Conservation (phyloP, 2,329 filamentous ascomycete genomes). For the Ophiocordyceps unilateralis region DNA sequence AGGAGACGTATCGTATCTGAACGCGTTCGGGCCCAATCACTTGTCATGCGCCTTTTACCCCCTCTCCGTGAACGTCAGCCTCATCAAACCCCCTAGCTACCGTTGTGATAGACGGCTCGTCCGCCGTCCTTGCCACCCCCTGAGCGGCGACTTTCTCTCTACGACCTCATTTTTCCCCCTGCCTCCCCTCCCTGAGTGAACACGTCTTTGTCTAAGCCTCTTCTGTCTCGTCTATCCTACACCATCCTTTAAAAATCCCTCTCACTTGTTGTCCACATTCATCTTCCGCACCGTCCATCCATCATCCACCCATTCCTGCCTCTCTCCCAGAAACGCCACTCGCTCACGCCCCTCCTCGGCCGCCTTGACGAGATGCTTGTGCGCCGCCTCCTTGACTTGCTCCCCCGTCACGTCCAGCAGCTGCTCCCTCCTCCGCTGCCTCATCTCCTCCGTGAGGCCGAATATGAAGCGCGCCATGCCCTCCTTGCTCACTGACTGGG, state of each 20-base stretch:
- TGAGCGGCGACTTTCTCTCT: too few species aligned
- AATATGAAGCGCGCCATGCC: constrained; percentile 75
- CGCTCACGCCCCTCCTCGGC: constrained; percentile 42
- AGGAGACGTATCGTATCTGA: constrained; percentile 49
- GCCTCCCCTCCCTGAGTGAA: too few species aligned
- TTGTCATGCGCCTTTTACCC: neutral
- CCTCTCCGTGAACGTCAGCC: neutral
- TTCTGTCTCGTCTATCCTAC: too few species aligned
- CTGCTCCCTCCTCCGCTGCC: constrained; percentile 64
- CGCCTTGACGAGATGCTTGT: constrained; percentile 60
- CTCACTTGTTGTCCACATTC: constrained; percentile 31
- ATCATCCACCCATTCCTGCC: constrained; percentile 62
- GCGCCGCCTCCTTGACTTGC: constrained; percentile 65
- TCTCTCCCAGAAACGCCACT: constrained; percentile 64
- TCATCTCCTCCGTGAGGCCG: constrained; percentile 77
- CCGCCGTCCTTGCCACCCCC: too few species aligned
- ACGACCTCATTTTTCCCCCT: too few species aligned
- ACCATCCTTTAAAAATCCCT: too few species aligned
- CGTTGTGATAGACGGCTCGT: too few species aligned
- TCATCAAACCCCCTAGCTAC: neutral
- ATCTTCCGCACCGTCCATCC: constrained; percentile 65
- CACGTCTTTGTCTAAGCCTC: too few species aligned
- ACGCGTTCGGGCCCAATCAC: constrained; percentile 21
- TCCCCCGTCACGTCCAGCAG: constrained; percentile 71
- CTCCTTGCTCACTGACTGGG: constrained; percentile 70